Conservation (phyloP, 2,329 filamentous ascomycete species). For the Calonectria montana region DNA sequence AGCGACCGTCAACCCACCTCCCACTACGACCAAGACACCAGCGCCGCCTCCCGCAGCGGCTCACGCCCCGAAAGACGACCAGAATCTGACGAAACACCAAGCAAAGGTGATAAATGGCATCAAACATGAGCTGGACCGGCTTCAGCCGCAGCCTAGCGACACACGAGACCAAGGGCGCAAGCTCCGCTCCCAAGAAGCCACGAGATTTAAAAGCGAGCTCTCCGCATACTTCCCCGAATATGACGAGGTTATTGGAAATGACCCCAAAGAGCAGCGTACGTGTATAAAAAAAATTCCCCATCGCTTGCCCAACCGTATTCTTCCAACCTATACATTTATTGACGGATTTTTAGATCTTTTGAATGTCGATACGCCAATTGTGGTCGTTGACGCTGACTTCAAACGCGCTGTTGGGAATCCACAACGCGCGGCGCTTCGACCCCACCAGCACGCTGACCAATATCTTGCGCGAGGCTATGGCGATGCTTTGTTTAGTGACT, state of each 20-base stretch:
- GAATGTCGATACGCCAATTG: constrained; percentile 77
- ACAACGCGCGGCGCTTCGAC: constrained; percentile 44
- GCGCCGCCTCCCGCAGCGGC: constrained; percentile 19
- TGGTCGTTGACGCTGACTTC: constrained; percentile 70
- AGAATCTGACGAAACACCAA: constrained; percentile 60
- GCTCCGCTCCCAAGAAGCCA: constrained; percentile 86
- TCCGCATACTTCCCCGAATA: constrained; percentile 93
- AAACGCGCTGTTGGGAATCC: constrained; percentile 42
- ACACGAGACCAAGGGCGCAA: constrained; percentile 75
- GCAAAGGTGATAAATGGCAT: constrained; percentile 71
- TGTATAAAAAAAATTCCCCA: constrained; percentile 41
- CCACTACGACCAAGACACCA: constrained; percentile 25
- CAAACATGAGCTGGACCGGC: constrained; percentile 68
- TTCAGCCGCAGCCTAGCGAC: constrained; percentile 62
- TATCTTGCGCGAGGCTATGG: constrained; percentile 64
- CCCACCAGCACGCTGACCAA: constrained; percentile 38
- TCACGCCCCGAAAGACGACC: constrained; percentile 38
- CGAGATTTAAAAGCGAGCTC: constrained; percentile 90
- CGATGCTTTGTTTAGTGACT: constrained; percentile 66
- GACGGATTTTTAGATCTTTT: constrained; percentile 70
- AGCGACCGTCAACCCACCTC: constrained; percentile 28
- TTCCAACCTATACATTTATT: constrained; percentile 16
- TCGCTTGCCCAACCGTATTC: constrained; percentile 23
- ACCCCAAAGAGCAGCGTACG: constrained; percentile 81
- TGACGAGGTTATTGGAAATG: constrained; percentile 91